Evolutionary conservation across 306 rosid species (phyloP).

Genomic region (Herpetospermum pedunculosum): DNA sequence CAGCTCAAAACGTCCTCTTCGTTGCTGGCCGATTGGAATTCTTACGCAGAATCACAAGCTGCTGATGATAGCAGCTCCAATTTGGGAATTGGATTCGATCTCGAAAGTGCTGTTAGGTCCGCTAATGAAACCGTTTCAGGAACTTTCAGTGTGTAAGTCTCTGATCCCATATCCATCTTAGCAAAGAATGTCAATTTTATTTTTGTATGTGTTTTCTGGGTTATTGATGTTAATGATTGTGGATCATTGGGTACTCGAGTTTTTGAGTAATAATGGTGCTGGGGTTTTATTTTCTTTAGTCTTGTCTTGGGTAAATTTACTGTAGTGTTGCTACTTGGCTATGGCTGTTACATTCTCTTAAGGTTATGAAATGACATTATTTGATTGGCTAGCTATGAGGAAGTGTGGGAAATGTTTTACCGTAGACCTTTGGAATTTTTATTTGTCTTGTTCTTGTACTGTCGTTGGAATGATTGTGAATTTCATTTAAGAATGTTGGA

Average conservation of each 20-base stretch:
- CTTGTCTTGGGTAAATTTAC: background rate
- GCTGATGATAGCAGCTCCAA: constrained; percentile 28
- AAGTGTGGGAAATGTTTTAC: background rate
- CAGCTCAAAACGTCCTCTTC: constrained; percentile 44
- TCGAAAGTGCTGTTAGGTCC: constrained; percentile 84
- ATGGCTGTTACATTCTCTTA: background rate
- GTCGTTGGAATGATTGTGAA: background rate
- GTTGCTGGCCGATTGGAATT: constrained; percentile 68
- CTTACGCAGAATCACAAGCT: constrained; percentile 58
- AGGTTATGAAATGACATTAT: background rate
- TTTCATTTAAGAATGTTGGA: background rate
- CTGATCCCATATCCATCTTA: background rate
- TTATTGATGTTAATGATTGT: background rate
- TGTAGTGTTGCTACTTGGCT: background rate
- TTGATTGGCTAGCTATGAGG: background rate
- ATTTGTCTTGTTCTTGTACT: background rate
- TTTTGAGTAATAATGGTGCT: background rate
- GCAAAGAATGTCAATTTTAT: background rate
- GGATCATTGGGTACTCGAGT: background rate
- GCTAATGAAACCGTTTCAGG: constrained; percentile 80
- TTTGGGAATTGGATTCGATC: constrained; percentile 52
- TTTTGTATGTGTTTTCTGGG: background rate
- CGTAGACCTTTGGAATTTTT: background rate
- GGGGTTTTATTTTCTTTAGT: background rate
- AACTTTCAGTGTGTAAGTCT: constrained; percentile 72